These are phyloP conservation scores for Pleurotus ostreatus DNA, from an alignment of 768 basidiomycete species.

Conservation along the genomic window DNA sequence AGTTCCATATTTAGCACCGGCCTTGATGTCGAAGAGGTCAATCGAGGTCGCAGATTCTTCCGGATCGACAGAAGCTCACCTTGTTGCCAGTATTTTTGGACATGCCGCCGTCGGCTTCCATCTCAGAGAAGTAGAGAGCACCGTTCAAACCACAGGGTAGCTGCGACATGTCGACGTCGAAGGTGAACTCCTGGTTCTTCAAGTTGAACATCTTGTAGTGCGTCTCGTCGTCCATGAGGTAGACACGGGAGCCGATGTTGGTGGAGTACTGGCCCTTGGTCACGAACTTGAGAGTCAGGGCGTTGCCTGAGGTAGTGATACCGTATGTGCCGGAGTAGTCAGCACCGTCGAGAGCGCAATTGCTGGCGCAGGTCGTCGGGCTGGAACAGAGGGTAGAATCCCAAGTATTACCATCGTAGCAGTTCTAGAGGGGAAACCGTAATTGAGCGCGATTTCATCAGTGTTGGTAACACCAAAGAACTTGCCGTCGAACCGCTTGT, in stretches of 20 bases:
- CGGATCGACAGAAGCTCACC: constrained; percentile 11
- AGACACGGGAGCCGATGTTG: constrained; percentile 24
- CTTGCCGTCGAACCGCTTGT: constrained; percentile 12
- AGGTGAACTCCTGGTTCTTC: constrained; percentile 56
- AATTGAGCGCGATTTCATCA: not conserved
- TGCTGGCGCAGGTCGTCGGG: constrained; percentile 16
- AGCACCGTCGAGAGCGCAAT: constrained; percentile 19
- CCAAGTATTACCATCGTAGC: constrained; percentile 39
- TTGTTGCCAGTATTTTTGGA: constrained; percentile 9
- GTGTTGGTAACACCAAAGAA: not conserved
- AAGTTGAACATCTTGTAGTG: constrained; percentile 37
- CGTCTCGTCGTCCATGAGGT: constrained; percentile 25
- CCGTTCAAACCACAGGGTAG: constrained; percentile 49
- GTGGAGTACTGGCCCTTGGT: constrained; percentile 17
- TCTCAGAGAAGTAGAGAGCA: constrained; percentile 19
- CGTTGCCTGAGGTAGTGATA: constrained; percentile 28
- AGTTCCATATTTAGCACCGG: constrained; percentile 26
- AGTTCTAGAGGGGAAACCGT: constrained; percentile 5
- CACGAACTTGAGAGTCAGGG: constrained; percentile 30
- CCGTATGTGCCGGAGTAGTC: constrained; percentile 34
- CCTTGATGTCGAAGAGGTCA: constrained; percentile 27
- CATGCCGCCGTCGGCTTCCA: constrained; percentile 6
- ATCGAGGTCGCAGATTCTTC: too few relatives aligned
- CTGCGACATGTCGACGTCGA: constrained; percentile 58
- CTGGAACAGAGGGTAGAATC: constrained; percentile 32